Evolutionary conservation across 1,284 basidiomycete genomes (phyloP), one percentile per base, ranked within the genome.

Genomic region (Leccinum griseonigrum): DNA sequence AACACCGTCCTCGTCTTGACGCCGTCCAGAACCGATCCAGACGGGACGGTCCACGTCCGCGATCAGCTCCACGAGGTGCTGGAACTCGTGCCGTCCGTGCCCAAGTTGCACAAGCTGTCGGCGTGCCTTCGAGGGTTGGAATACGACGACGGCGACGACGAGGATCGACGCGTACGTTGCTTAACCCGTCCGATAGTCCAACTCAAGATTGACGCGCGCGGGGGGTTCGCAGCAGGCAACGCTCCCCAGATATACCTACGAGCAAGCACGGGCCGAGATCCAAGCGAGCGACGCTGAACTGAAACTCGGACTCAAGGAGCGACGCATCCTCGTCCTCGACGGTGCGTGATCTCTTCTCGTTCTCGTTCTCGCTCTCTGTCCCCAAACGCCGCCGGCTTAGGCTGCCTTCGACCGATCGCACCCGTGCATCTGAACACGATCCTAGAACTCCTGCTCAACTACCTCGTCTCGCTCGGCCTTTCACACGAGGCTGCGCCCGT

Each of bases 271-370:
- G 61, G 74, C 75, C 9, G 81, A 85, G 54, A 81, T 95, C 10
- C 94, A 95, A 71, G 91, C 93, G 4, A 94, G 91, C 71, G 86
- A 93, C 62, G 74, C 69, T 0, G 92, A 95, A 70, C 74, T 95
- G 5, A 78, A 78, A n/a, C 74, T 65, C n/a, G 90, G 85, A 0
- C 72, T 95, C 50, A 80, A 76, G 60, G 82, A 84, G n/a, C 79
- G 80, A 57, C 87, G 86, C 18, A 84, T 96, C 48, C 84, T 97
- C 16, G 78, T 86, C 60, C 77, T 94, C 1, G 82, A 89, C 60
- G 88, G 91, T 88, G 64, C 59, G 77, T 69, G 18, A 22, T 22
- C 22, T 22, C 22, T 22, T 22, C 8, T 1, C 7, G 29, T 29
- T 38, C 16, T 18, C 52, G 52, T 32, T 16, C 10, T 18, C 34